Percentiles rank a stretch among this genome's conserved stretches.
Conservation (phyloP, 2,329 filamentous ascomycete genomes). For the Curvularia sp. region DNA sequence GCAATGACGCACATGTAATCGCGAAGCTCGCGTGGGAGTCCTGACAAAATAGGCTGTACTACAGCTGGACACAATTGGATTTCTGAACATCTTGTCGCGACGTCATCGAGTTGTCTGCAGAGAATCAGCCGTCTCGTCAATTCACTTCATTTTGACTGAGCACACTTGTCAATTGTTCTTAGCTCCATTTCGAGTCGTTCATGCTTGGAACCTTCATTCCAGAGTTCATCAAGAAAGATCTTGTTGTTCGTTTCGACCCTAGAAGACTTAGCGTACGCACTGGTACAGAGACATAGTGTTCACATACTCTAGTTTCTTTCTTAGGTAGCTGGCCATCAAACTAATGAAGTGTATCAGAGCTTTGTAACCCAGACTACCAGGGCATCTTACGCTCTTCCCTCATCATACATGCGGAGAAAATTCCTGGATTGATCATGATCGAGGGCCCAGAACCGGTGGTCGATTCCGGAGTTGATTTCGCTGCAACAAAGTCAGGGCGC, state of each 20-base stretch:
- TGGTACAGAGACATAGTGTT: neutral
- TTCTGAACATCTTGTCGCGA: conserved; percentile 5
- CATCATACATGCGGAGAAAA: conserved; percentile 2
- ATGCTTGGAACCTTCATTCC: too few relatives aligned
- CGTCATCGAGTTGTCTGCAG: neutral
- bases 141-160: too few relatives aligned
- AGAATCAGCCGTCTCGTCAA: neutral
- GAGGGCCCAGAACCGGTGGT: conserved; percentile 5
- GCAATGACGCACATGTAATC: conserved; percentile 9
- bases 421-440: neutral
- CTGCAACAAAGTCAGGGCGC: neutral
- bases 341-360: neutral
- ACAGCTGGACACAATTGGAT: conserved; percentile 5
- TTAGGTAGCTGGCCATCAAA: neutral
- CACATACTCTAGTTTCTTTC: neutral
- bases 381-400: conserved; percentile 9
- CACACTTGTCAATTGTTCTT: neutral
- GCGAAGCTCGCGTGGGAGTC: conserved; percentile 17
- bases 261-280: neutral
- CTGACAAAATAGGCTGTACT: neutral
- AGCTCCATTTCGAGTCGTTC: neutral
- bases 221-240: neutral
- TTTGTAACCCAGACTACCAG: neutral
- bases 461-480: neutral
- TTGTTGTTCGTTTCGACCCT: neutral